These are phyloP conservation scores for Monosporascus sp. DNA, from an alignment of 2,329 filamentous ascomycete species.

Conservation along the genomic window DNA sequence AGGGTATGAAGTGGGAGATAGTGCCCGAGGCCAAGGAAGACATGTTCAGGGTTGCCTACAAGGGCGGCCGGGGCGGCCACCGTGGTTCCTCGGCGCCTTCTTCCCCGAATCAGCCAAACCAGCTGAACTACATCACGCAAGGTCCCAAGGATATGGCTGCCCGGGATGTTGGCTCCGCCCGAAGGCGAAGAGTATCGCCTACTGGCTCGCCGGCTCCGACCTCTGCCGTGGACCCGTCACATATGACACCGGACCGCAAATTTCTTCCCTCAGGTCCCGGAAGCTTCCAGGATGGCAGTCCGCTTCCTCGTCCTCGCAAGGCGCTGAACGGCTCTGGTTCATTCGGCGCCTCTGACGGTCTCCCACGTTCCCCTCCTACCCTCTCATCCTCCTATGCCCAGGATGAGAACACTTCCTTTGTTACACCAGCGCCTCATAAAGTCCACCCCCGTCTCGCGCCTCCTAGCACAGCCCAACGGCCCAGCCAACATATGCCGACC, in stretches of 20 bases:
- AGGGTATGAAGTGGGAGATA: constrained; percentile 99
- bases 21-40: constrained; percentile 78
- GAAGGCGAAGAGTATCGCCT: constrained; percentile 50
- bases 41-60: constrained; percentile 69
- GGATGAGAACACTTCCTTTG: constrained; percentile 55
- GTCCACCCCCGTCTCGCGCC: constrained; percentile 71
- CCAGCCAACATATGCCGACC: constrained; percentile 80
- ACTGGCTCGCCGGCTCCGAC: constrained; percentile 50
- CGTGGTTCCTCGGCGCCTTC: constrained; percentile 65
- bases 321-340: constrained; percentile 35
- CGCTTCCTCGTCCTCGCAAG: constrained; percentile 53
- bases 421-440: constrained; percentile 68
- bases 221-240: constrained; percentile 42
- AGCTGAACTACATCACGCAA: constrained; percentile 56
- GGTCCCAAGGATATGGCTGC: constrained; percentile 50
- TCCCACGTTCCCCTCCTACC: constrained; percentile 51
- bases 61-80: constrained; percentile 57
- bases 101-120: constrained; percentile 52
- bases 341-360: constrained; percentile 41
- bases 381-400: constrained; percentile 58
- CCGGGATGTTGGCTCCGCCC: constrained; percentile 44
- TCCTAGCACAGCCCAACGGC: constrained; percentile 73
- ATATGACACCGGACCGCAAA: constrained; percentile 54
- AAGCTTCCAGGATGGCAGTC: constrained; percentile 53
- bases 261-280: constrained; percentile 32